Percentiles rank a stretch among this genome's conserved stretches.
Evolutionary conservation across 805 yeast species (phyloP).

Genomic region (Nakazawaea ambrosiae): DNA sequence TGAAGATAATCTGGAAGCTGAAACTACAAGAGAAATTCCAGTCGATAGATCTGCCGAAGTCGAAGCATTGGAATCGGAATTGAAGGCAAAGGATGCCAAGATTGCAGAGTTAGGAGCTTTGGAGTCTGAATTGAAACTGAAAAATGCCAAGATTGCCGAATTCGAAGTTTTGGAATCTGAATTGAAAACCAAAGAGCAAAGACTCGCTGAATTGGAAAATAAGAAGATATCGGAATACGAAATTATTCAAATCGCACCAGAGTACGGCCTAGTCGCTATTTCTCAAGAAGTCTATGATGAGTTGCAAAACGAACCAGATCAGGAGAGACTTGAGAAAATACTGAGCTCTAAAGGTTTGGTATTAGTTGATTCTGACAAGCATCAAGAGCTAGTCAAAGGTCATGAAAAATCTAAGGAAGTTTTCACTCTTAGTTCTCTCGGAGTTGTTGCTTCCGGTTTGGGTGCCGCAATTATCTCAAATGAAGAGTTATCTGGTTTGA

Average conservation of each 20-base stretch:
- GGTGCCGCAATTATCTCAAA: background rate
- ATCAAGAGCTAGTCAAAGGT: background rate
- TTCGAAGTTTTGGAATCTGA: background rate
- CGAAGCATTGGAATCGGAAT: background rate
- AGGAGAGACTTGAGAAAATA: conserved; percentile 11
- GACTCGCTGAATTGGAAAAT: background rate
- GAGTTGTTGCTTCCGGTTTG: background rate
- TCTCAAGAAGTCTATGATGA: conserved; percentile 25
- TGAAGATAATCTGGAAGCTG: conserved; percentile 14
- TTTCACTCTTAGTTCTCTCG: background rate
- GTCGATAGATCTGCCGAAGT: background rate
- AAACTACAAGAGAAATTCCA: background rate
- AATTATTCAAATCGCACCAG: conserved; percentile 19
- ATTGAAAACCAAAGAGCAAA: background rate
- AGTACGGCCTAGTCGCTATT: conserved; percentile 26
- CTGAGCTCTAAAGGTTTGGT: conserved; percentile 15
- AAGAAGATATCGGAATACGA: conserved; percentile 8
- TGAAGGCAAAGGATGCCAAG: background rate
- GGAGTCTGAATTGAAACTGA: conserved; percentile 1
- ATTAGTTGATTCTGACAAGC: background rate
- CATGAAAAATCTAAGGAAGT: background rate
- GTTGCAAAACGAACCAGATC: conserved; percentile 16
- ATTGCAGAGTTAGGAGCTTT: background rate
- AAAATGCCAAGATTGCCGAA: background rate
- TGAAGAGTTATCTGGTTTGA: background rate